Conservation (phyloP, 108 stramenopile species). For the Hondaea fermentalgiana region DNA sequence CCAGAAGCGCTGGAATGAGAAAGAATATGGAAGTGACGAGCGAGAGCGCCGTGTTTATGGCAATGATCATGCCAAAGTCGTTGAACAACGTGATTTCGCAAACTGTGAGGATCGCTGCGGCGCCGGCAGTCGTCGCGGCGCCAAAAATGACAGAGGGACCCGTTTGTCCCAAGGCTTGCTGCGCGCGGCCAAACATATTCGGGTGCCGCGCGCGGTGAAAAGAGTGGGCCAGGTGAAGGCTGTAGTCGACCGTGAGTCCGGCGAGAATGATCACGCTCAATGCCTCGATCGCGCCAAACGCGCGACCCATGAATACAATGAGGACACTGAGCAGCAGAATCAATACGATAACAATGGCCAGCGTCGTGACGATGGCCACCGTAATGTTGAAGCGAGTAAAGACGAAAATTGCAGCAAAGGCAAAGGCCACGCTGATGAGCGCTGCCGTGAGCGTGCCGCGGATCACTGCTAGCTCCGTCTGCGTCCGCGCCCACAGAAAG, state of each 20-base stretch:
- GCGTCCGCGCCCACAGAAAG: neutral
- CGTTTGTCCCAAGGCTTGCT: neutral
- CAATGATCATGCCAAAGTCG: neutral
- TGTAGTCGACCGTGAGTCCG: neutral
- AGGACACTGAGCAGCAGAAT: neutral
- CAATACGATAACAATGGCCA: neutral
- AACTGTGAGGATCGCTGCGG: neutral
- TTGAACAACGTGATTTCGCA: neutral
- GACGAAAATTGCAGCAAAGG: neutral
- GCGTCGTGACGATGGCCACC: neutral
- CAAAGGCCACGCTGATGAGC: neutral
- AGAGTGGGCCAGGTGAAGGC: neutral
- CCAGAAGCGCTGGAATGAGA: neutral
- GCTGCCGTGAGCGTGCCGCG: neutral
- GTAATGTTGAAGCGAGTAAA: neutral
- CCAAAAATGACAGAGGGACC: neutral
- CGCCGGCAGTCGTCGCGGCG: neutral
- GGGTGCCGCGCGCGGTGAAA: neutral
- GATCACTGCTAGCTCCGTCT: neutral
- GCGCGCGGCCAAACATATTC: neutral
- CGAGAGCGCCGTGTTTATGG: neutral
- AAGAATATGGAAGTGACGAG: neutral
- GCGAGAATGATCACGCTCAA: neutral
- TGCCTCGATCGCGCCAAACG: neutral
- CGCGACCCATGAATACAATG: neutral